Evolutionary conservation across 2,329 filamentous ascomycete species (phyloP), one percentile per base, ranked within the genome.

Genomic region (Diaporthe caulivora): DNA sequence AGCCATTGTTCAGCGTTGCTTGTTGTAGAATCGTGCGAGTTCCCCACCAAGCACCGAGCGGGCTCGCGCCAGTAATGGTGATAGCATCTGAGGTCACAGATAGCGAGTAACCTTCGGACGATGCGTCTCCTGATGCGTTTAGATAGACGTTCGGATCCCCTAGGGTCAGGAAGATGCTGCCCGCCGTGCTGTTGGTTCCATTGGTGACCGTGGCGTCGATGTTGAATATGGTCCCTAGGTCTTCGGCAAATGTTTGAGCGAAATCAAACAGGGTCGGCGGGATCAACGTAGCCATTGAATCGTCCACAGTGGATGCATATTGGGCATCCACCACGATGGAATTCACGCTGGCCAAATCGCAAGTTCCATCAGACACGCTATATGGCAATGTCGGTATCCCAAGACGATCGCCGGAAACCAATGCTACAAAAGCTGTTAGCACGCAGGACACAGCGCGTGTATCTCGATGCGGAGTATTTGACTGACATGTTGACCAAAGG

Each of bases 21-120:
- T 86, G 87, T 75, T 91, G 89, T 5, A 91, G 77, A 11, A 91
- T 75, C 1, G 88, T 87, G 42, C 89, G 83, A 0, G 89, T 90
- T 49, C 85, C 89, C 89, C 89, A 91, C 86, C 87, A 91, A 68
- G 84, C 86, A 13, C 89, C 89, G 8, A 89, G 82, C 0, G 88
- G 84, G 67, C 87, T 88, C 9, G 88, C 87, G 1, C 88, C 89
- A 3, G 81, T 81, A 75, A 91, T 86, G 15, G 79, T 81, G 18
- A 90, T 80, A 3, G 84, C 83, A 15, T 80, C 77, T 7, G 77
- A 71, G 21, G 80, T 81, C 4, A 88, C 80, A 15, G 82, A 80
- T 15, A 90, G 79, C 4, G 80, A 80, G 78, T 90, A 89, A 10
- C 84, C 87, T 77, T 90, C 87, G 0, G 85, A 83, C 0, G 87